Conservation (phyloP, 805 yeast genomes). For the Cephaloascus fragrans region DNA sequence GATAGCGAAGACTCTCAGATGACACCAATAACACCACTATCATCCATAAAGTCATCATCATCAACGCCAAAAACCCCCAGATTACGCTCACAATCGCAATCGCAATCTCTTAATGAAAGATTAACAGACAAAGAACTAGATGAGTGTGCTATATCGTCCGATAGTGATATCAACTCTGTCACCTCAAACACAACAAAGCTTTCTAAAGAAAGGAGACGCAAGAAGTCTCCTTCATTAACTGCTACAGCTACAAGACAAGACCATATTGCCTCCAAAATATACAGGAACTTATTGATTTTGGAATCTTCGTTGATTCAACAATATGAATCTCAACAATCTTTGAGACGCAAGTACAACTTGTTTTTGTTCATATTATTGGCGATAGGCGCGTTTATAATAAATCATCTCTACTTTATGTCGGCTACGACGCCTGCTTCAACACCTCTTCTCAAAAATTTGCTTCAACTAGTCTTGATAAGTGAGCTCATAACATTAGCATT, state of each 20-base stretch:
- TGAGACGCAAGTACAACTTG: constrained; percentile 53
- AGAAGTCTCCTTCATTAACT: too few species aligned
- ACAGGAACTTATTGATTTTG: constrained; percentile 69
- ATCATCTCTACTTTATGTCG: constrained; percentile 25
- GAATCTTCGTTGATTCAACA: constrained; percentile 85
- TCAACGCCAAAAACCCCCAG: too few species aligned
- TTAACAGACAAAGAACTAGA: constrained; percentile 12
- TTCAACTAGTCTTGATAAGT: constrained; percentile 51
- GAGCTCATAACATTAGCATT: constrained; percentile 59
- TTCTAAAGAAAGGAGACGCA: not conserved
- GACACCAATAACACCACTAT: not conserved
- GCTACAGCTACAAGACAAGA: not conserved
- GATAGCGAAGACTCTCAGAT: not conserved
- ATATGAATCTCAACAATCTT: constrained; percentile 56
- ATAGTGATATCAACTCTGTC: constrained; percentile 16
- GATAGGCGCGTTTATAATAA: not conserved
- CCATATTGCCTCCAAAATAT: constrained; percentile 61
- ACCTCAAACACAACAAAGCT: constrained; percentile 4
- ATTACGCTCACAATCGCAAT: too few species aligned
- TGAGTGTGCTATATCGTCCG: constrained; percentile 14
- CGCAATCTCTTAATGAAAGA: too few species aligned
- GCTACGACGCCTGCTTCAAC: constrained; percentile 13
- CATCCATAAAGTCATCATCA: too few species aligned
- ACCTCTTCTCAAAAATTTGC: constrained; percentile 18
- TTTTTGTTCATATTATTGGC: constrained; percentile 27